Percentiles rank a stretch among this genome's conserved stretches.
phyloP scores from a whole-genome alignment of 495 filamentous ascomycete species.

The Penicillium psychrofluorescens region DNA sequence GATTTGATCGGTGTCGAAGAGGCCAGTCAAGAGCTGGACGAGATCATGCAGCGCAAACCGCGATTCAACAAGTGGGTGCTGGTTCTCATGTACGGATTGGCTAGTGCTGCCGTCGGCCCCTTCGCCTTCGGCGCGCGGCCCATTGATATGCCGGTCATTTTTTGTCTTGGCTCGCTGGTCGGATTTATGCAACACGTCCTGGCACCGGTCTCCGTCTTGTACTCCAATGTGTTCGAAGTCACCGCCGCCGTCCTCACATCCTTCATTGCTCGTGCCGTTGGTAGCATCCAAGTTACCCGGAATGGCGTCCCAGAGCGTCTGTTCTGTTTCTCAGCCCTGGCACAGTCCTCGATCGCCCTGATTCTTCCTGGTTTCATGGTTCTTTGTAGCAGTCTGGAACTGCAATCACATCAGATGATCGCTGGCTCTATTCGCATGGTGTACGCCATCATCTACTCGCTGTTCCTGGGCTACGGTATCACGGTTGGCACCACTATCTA shows the following conservation, averaged over 20 bases:
- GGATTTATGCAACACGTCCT: conserved; percentile 78
- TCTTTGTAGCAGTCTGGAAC: conserved; percentile 73
- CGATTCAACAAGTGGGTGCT: conserved; percentile 68
- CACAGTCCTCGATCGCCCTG: conserved; percentile 84
- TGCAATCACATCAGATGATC: conserved; percentile 81
- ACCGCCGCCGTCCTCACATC: conserved; percentile 77
- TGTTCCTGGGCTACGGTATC: conserved; percentile 92
- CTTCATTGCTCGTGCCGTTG: conserved; percentile 79
- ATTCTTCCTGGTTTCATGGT: conserved; percentile 89
- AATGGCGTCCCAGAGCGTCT: conserved; percentile 47
- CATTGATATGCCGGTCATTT: conserved; percentile 83
- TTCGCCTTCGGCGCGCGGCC: conserved; percentile 82
- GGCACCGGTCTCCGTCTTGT: conserved; percentile 68
- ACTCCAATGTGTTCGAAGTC: conserved; percentile 86
- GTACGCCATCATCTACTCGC: conserved; percentile 88
- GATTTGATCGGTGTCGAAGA: conserved; percentile 81
- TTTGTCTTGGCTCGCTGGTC: conserved; percentile 73
- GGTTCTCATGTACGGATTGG: conserved; percentile 73
- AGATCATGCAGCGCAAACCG: conserved; percentile 55
- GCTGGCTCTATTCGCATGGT: conserved; percentile 93
- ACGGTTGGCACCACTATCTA: conserved; percentile 89
- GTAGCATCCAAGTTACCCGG: conserved; percentile 50
- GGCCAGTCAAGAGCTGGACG: conserved; percentile 63
- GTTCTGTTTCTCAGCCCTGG: conserved; percentile 90
- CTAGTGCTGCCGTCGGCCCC: conserved; percentile 68